Base-by-base conservation (phyloP, 192 early-diverging fungal genomes). In the Glomus cerebriforme region DNA sequence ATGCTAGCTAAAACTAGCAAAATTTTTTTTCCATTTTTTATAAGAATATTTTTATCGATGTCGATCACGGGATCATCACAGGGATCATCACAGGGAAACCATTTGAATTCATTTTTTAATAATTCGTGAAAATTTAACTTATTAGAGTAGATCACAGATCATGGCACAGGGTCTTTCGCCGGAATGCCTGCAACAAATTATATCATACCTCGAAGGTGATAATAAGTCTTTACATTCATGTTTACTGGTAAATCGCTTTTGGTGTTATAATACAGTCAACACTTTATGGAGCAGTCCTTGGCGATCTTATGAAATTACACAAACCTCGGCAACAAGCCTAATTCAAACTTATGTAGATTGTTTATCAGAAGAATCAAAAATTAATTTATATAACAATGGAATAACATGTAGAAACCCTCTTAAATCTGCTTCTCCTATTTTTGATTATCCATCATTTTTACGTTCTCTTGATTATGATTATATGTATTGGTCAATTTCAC, bases 181-280 rank as follows among this genome's bases (percentile, higher is more conserved):
- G 5, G 69, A 71, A 43, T 71, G 69, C 22, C 13, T 71, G 5
- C 69, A 71, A 39, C 26, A 71, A 26, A 71, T 71, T 47, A 34
- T 71, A 9, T 71, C 39, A 26, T 71, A 39, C 45, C 35, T 43
- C 12, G 31, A 71, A 19, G 32, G 22, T 19, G 69, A 71, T 39
- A 71, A 24, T 26, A 24, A 6, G 12, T 24, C 31, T 34, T 45
- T 71, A 34, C 39, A 39, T 39, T 71, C 69, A 19, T 71, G 69
- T 6, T 24, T 71, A 13, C 39, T 71, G 3, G 69, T 71, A 13
- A 71, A 71, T 35, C 32, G 69, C 0, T 45, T 71, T 5, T 71
- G 69, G 69, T 71, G 69, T 45, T 24, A 71, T 24, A 45, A 34
- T 35, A 71, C 34, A 1, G 69, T 71, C 3, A 19, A 12, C 24